A percentile compares a stretch with the other conserved stretches of the same genome.
Evolutionary conservation across 441 rosid species (phyloP).

Genomic region (Raphanus hybrid): DNA sequence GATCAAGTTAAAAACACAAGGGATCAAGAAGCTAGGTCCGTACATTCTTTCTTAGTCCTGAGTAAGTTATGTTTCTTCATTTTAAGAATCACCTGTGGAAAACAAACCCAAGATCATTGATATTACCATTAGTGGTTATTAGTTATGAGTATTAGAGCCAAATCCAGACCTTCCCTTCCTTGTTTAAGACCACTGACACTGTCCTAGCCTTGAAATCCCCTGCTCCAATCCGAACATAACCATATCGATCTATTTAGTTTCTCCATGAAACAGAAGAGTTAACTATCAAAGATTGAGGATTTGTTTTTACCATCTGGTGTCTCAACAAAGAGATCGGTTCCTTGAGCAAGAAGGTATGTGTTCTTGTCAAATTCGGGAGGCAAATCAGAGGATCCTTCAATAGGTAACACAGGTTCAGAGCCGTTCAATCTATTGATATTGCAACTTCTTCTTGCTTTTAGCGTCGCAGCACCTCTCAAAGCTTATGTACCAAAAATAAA

Average conservation of each 20-base stretch:
- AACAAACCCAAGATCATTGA: conserved; percentile 7
- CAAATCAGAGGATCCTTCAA: conserved; percentile 54
- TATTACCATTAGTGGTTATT: not conserved
- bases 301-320: conserved; percentile 62
- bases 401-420: conserved; percentile 63
- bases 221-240: conserved; percentile 41
- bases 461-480: conserved; percentile 82
- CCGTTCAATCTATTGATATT: conserved; percentile 59
- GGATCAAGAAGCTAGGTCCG: conserved; percentile 22
- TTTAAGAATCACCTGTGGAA: conserved; percentile 72
- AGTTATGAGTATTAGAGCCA: conserved; percentile 2
- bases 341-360: conserved; percentile 67
- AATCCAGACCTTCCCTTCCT: conserved; percentile 62
- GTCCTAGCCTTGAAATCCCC: conserved; percentile 70
- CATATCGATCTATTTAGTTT: conserved; percentile 9
- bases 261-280: conserved; percentile 22
- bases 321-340: conserved; percentile 71
- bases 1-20: not conserved
- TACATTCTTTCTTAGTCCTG: conserved; percentile 75
- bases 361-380: conserved; percentile 65
- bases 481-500: conserved; percentile 49
- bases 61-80: conserved; percentile 64
- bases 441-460: conserved; percentile 80
- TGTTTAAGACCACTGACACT: conserved; percentile 59
- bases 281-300: conserved; percentile 10